Evolutionary conservation across 2,329 filamentous ascomycete species (phyloP), one percentile per base, ranked within the genome.

Genomic region (Claviceps sp.): DNA sequence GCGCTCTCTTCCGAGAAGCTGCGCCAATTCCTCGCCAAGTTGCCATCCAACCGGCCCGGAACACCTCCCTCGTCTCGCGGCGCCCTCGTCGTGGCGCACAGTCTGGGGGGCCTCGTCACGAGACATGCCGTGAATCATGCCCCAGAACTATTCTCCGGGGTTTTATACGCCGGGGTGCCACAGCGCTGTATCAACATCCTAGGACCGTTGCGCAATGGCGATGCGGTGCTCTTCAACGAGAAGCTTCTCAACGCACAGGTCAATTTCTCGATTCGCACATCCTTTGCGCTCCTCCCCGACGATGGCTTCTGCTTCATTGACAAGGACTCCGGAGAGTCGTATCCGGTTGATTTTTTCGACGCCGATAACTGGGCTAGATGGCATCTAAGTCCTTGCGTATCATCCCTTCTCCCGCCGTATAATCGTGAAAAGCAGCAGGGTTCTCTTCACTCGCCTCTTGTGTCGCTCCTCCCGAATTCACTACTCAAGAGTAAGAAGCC

Each of bases 171-270:
- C 1, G 91, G 90, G 8, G 82, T 85, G 1, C 90, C 90, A 0
- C 84, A 91, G 58, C 80, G 85, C 50, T 95, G 89, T 63, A 81
- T 96, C 63, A 96, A 95, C 63, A 93, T 95, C 49, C 76, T 96
- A 4, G 91, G 91, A 0, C 90, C 90, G 1, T 66, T 97, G 13
- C 82, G 90, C 38, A 91, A 95, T 59, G 90, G 90, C n/a, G 90
- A 97, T 62, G 86, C 90, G 17, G 89, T 96, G 0, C 75, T 95
- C 1, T 75, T 96, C 53, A 95, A 90, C 60, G 89, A 89, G 55
- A 87, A 88, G 57, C 85, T 96, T 0, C 75, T 97, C 16, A 95
- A 89, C 1, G 89, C 91, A 0, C 87, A 93, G 62, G 90, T 95
- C 59, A 95, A 95, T 67, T 95, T 97, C 61, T 89, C 86, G 0